Evolutionary conservation across 768 basidiomycete species (phyloP).

Genomic region (Solioccasus polychromus): DNA sequence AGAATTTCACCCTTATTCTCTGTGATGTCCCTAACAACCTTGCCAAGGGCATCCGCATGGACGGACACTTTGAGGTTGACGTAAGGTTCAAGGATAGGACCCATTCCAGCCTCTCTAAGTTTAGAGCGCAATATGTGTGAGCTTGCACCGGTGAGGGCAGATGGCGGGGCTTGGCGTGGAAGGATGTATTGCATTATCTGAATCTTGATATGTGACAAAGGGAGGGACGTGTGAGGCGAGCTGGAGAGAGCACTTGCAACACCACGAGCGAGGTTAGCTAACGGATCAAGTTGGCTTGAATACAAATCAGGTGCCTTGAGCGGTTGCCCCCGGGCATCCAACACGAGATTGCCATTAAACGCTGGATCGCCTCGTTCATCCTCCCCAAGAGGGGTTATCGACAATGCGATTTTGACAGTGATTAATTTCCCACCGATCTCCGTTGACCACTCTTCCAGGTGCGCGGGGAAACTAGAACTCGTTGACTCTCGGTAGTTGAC

Average conservation of each 20-base stretch:
- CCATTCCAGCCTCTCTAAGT: slow-evolving; percentile 61
- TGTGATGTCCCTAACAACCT: slow-evolving; percentile 79
- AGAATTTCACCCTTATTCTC: slow-evolving; percentile 79
- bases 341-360: slow-evolving; percentile 78
- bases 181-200: slow-evolving; percentile 45
- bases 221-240: slow-evolving; percentile 75
- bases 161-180: slow-evolving; percentile 42
- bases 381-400: slow-evolving; percentile 50
- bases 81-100: slow-evolving; percentile 78
- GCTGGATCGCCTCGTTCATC: slow-evolving; percentile 60
- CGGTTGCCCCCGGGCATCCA: slow-evolving; percentile 50
- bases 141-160: slow-evolving; percentile 62
- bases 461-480: slow-evolving; percentile 24
- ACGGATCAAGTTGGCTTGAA: slow-evolving; percentile 41
- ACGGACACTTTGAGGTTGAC: slow-evolving; percentile 67
- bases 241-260: slow-evolving; percentile 69
- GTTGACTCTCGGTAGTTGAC: slow-evolving; percentile 77
- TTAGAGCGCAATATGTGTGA: slow-evolving; percentile 61
- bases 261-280: slow-evolving; percentile 61
- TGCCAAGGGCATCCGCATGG: slow-evolving; percentile 65
- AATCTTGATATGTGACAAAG: slow-evolving; percentile 62
- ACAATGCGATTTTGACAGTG: slow-evolving; percentile 51
- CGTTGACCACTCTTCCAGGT: slow-evolving; percentile 53
- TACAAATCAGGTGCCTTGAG: slow-evolving; percentile 52
- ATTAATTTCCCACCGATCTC: slow-evolving; percentile 59